These are phyloP conservation scores for Periconia sp. DNA, from an alignment of 2,329 filamentous ascomycete species.

Conservation along the genomic window DNA sequence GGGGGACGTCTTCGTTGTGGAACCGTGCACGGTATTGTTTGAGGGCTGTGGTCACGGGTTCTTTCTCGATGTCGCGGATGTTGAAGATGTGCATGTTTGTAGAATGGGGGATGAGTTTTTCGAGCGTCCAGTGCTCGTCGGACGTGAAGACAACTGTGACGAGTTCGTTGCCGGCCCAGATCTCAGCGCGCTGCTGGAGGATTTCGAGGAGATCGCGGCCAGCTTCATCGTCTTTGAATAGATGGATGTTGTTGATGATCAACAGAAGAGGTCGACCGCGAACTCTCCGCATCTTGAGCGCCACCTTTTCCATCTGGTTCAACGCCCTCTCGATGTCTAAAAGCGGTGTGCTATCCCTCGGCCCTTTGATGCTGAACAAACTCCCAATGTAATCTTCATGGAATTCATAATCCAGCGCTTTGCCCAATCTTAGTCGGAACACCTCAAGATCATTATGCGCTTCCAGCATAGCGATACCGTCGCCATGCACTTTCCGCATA, in stretches of 20 bases:
- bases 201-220: conserved; percentile 90
- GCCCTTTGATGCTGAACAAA: conserved; percentile 91
- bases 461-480: conserved; percentile 92
- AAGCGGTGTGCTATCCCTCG: conserved; percentile 86
- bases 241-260: conserved; percentile 91
- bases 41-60: conserved; percentile 75
- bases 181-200: conserved; percentile 91
- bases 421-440: conserved; percentile 88
- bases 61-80: conserved; percentile 79
- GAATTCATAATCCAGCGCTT: conserved; percentile 93
- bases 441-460: conserved; percentile 94
- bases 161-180: conserved; percentile 90
- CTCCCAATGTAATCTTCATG: conserved; percentile 97
- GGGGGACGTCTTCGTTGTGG: conserved; percentile 65
- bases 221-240: conserved; percentile 87
- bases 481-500: conserved; percentile 88
- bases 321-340: conserved; percentile 95
- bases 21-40: conserved; percentile 78
- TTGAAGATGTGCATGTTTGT: conserved; percentile 92
- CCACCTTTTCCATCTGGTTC: conserved; percentile 97
- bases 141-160: conserved; percentile 93
- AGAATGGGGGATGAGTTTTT: conserved; percentile 86
- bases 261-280: conserved; percentile 76
- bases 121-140: conserved; percentile 98
- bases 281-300: conserved; percentile 69